Base-by-base conservation (phyloP, 495 filamentous ascomycete genomes). In the Neurospora discreta region DNA sequence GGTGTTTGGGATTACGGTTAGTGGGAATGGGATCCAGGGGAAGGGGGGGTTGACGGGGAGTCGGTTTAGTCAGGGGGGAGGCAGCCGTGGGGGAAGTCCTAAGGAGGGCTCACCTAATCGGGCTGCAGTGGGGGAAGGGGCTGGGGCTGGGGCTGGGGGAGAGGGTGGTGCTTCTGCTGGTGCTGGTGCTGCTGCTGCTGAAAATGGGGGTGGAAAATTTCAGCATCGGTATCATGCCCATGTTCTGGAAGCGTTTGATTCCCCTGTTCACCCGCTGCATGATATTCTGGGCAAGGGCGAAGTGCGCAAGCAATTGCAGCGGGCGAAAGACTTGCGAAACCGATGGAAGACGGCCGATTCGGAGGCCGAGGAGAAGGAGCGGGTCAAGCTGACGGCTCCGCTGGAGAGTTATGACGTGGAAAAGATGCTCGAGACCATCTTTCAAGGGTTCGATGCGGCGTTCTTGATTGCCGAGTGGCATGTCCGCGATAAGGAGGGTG, bases 311-410 rank as follows among this genome's bases (percentile, higher is more conserved):
- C 84, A 88, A 70, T 77, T 91, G n/a, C 78, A 78, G 20, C 76
- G 83, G 44, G 89, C 89, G 2, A 91, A 91, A 75, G 89, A 90
- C 67, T 80, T 90, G 30, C 80, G 89, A 6, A 91, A 91, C 73
- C 82, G 87, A 5, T 91, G 89, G 89, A 91, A 91, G 80, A 85
- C 86, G 33, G 88, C 86, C 0, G 80, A 81, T n/a, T 80, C 81
- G 40, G 74, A 75, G 15, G 75, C 73, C 42, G 41, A 69, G 39
- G 68, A 67, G 65, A 30, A 39, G n/a, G n/a, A n/a, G 11, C 73
- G 33, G n/a, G 42, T 26, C 68, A 75, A 68, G 78, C 73, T 72
- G 40, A 75, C 81, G 0, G 76, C 77, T 26, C 82, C 85, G 38
- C 77, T 90, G 15, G 82, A 85, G 69, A 81, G 82, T 20, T 89